Evolutionary conservation across 1,284 basidiomycete genomes (phyloP), one percentile per base, ranked within the genome.

Genomic region (Meripilus lineatus): DNA sequence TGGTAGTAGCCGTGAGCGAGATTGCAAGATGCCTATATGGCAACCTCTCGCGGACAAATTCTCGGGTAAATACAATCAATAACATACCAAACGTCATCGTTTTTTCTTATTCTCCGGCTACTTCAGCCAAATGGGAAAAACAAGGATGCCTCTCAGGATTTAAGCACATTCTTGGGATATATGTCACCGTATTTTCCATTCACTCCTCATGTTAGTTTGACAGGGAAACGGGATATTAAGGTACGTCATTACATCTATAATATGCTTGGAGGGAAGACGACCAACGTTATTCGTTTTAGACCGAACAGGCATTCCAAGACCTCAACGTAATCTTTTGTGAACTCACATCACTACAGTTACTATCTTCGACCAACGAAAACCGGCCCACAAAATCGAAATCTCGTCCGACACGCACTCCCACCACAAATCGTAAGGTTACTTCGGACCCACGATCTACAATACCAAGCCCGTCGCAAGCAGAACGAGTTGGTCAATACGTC

Each of bases 181-280:
- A 86, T 94, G 74, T 65, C 79, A 2, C 73, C 81, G 2, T 93
- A 93, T 65, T 95, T 96, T 61, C 92, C 93, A 1, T 92, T 90
- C 62, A 71, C 63, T 21, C 56, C 65, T 17, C 62, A 55, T 48
- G 61, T 56, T 21, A 44, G 46, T 4, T 28, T 59, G 40, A 47
- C 56, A 15, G 55, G 67, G 32, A 64, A 57, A 50, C 69, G 71
- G 32, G 79, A 84, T 56, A 67, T 73, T 50, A 81, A 84, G 71
- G 84, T 79, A 42, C 55, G 61, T 48, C 35, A 24, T 26, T 43
- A 38, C 47, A 15, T 48, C 26, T 22, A n/a, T n/a, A n/a, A n/a
- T n/a, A n/a, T n/a, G n/a, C n/a, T n/a, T n/a, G n/a, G n/a, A n/a
- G n/a, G n/a, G 45, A 20, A 32, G 38, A 11, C n/a, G 39, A 33